Base-by-base conservation (phyloP, 768 basidiomycete species). In the Russula griseocarnosa region DNA sequence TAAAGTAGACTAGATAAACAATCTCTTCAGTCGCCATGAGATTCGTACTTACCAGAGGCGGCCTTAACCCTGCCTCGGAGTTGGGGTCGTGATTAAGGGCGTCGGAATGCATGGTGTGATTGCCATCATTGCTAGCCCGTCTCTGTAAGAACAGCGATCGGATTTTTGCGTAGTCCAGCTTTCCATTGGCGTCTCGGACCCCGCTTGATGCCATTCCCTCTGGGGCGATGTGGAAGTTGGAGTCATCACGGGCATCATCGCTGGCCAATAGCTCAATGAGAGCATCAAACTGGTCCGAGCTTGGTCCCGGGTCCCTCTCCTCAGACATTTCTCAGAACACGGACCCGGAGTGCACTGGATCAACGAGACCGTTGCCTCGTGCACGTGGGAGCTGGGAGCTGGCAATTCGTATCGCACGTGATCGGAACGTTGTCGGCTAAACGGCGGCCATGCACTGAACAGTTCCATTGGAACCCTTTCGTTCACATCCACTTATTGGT, bases 231-330 rank as follows among this genome's bases (percentile, higher is more conserved):
- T 68, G 58, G 18, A 51, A 56, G 42, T 60, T 55, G 14, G 62
- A 59, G 60, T 68, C 57, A 9, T 58, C 63, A 24, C 34, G 26
- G 18, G 66, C 28, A 32, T 69, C 69, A 14, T 63, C 65, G 22
- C 64, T 66, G 30, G 67, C 69, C n/a, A 69, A 49, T 16, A 69
- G 52, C 47, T 69, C 69, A 18, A 69, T 60, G 11, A 69, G 65
- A 26, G 68, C 67, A 24, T 69, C 69, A 49, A 69, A 69, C 22
- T 66, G 42, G 44, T 47, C 60, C n/a, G 50, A 60, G 42, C 40
- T 55, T 16, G 32, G 44, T 58, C 54, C 42, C 14, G 22, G 32
- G 16, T 2, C 26, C 42, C 7, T 36, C 38, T 7, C 55, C 6
- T 52, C 50, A n/a, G 54, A 55, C 59, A 65, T 65, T 22, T 26